These are phyloP conservation scores for Saccharomycopsis sp. DNA, from an alignment of 805 yeast species.

Conservation along the genomic window DNA sequence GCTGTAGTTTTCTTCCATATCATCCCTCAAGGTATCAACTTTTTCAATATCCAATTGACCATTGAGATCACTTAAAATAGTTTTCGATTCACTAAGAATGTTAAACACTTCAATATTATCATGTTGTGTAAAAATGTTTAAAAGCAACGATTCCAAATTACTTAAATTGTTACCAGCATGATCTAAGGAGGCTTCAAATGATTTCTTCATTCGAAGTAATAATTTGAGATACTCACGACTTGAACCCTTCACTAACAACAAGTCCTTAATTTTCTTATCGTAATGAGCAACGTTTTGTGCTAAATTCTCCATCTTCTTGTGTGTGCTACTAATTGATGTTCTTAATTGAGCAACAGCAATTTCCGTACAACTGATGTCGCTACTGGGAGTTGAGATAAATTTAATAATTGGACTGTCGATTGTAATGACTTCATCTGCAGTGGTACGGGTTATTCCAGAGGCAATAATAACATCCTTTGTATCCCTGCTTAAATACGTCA, in stretches of 20 bases:
- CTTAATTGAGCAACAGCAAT: conserved; percentile 15
- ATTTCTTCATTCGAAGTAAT: conserved; percentile 13
- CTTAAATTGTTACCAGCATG: conserved; percentile 13
- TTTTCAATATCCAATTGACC: conserved; percentile 12
- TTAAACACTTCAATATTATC: conserved; percentile 16
- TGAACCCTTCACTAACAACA: conserved; percentile 1
- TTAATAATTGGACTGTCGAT: conserved; percentile 15
- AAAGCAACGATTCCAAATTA: conserved; percentile 14
- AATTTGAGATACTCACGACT: conserved; percentile 17
- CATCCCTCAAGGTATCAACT: conserved; percentile 15
- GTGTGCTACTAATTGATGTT: conserved; percentile 4
- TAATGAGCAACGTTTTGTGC: conserved; percentile 6
- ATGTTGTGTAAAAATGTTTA: conserved; percentile 9
- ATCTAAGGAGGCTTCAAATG: conserved; percentile 9
- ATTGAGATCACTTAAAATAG: conserved; percentile 16
- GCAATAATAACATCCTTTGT: conserved; percentile 3
- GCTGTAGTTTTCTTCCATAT: conserved; percentile 11
- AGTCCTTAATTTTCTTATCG: conserved; percentile 4
- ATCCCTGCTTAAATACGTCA: conserved; percentile 10
- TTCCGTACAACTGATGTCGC: conserved; percentile 6
- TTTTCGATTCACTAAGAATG: conserved; percentile 13
- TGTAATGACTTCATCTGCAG: conserved; percentile 3
- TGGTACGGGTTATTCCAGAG: background rate
- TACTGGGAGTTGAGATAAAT: conserved; percentile 1
- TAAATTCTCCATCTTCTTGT: conserved; percentile 6